A percentile compares a stretch with the other conserved stretches of the same genome.
phyloP scores from a whole-genome alignment of 2,329 filamentous ascomycete genomes.

The Aspergillus felis region DNA sequence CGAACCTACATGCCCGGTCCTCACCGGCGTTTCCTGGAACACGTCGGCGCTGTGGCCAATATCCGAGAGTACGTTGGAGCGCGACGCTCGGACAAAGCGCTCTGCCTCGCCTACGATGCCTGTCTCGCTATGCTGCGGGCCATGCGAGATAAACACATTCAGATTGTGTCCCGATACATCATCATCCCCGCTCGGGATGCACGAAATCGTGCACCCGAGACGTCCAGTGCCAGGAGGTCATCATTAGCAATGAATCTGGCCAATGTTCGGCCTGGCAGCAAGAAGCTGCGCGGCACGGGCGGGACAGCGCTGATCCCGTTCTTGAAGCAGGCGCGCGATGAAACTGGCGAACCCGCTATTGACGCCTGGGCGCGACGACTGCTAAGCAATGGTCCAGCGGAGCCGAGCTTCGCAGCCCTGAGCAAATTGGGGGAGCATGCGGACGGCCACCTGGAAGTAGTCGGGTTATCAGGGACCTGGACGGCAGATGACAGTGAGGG shows the following conservation, averaged over 20 bases:
- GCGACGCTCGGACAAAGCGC: constrained; percentile 57
- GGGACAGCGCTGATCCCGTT: constrained; percentile 94
- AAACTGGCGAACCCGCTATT: constrained; percentile 89
- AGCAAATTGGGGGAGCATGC: constrained; percentile 52
- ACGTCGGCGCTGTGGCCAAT: constrained; percentile 76
- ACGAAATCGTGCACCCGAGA: constrained; percentile 56
- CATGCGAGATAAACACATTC: constrained; percentile 91
- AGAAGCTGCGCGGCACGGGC: constrained; percentile 79
- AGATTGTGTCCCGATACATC: constrained; percentile 94
- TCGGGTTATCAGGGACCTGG: constrained; percentile 81
- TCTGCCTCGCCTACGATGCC: constrained; percentile 83
- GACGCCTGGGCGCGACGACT: constrained; percentile 59
- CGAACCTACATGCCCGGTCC: constrained; percentile 93
- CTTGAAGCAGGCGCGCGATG: constrained; percentile 91
- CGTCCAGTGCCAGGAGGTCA: constrained; percentile 48
- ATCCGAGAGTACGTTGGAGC: constrained; percentile 76
- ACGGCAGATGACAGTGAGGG: constrained; percentile 78
- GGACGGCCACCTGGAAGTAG: constrained; percentile 54
- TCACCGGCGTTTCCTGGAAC: constrained; percentile 82
- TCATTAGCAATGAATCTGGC: constrained; percentile 52
- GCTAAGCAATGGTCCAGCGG: constrained; percentile 50
- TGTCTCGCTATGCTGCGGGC: constrained; percentile 74
- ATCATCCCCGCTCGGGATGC: constrained; percentile 79
- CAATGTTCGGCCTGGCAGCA: constrained; percentile 36
- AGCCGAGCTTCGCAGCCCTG: constrained; percentile 39